A percentile compares a stretch with the other conserved stretches of the same genome.
Evolutionary conservation across 805 yeast species (phyloP).

Genomic region (Metschnikowia amazonensis): DNA sequence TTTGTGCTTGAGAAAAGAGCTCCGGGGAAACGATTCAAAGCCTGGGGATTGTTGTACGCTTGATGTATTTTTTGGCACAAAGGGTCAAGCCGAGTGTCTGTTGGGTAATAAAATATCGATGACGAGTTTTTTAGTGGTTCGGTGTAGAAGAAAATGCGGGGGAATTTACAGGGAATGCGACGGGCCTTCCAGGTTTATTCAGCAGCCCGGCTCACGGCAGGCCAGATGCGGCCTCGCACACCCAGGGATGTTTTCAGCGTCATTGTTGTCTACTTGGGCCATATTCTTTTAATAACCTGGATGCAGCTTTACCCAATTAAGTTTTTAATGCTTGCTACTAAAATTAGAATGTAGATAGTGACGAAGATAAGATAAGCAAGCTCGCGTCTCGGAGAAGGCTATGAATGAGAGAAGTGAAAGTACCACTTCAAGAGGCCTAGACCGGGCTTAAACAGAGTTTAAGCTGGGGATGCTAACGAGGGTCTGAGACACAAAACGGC

Average conservation of each 20-base stretch:
- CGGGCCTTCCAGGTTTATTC: not conserved
- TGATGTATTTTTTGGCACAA: not conserved
- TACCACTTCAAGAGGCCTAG: no score
- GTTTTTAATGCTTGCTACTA: no score
- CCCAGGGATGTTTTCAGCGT: not conserved
- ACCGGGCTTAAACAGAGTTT: not conserved
- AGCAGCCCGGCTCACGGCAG: not conserved
- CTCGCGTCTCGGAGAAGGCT: not conserved
- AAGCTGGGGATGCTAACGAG: not conserved
- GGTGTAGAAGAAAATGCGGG: conserved; percentile 8
- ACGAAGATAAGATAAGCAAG: not conserved
- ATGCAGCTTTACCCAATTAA: no score
- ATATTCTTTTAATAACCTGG: no score
- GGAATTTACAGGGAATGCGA: conserved; percentile 1
- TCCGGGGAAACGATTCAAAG: not conserved
- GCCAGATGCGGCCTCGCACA: conserved; percentile 2
- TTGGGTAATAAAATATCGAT: conserved; percentile 1
- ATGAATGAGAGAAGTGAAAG: not conserved
- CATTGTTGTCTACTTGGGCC: not conserved
- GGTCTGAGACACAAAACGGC: not conserved
- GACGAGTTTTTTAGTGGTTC: conserved; percentile 6
- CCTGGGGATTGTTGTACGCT: not conserved
- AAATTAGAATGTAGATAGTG: not conserved
- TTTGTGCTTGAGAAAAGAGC: not conserved
- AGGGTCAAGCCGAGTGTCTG: conserved; percentile 3